These are phyloP conservation scores for Phialocephala subalpina DNA, from an alignment of 2,329 filamentous ascomycete genomes.

Conservation along the genomic window DNA sequence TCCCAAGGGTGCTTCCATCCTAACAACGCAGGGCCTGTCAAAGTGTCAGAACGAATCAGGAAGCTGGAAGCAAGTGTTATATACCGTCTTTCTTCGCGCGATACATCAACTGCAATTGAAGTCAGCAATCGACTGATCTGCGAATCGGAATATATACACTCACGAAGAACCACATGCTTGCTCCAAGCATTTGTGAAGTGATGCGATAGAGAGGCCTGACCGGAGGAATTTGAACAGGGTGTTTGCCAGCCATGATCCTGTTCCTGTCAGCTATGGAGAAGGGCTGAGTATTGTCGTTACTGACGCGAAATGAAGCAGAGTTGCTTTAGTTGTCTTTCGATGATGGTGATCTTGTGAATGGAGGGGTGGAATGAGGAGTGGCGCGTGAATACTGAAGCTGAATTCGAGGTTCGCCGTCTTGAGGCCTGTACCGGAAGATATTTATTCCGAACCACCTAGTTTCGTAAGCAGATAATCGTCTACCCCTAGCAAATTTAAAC, in stretches of 20 bases:
- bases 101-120: constrained; percentile 81
- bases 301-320: constrained; percentile 13
- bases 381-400: too few species aligned
- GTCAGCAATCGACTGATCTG: constrained; percentile 26
- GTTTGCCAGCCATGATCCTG: constrained; percentile 47
- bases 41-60: constrained; percentile 29
- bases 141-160: constrained; percentile 45
- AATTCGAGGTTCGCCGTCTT: too few species aligned
- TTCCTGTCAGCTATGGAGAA: constrained; percentile 19
- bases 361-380: too few species aligned
- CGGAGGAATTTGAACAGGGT: constrained; percentile 66
- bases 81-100: constrained; percentile 96
- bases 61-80: constrained; percentile 31
- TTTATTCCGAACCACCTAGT: too few species aligned
- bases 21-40: constrained; percentile 74
- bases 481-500: too few species aligned
- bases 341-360: too few species aligned
- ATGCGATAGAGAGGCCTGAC: constrained; percentile 80
- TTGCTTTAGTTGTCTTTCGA: not conserved
- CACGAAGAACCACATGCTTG: constrained; percentile 99
- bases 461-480: too few species aligned
- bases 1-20: constrained; percentile 98
- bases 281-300: too few species aligned
- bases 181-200: constrained; percentile 87
- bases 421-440: too few species aligned